These are phyloP conservation scores for Hypoxylon sp. DNA, from an alignment of 2,329 filamentous ascomycete genomes.

Conservation along the genomic window DNA sequence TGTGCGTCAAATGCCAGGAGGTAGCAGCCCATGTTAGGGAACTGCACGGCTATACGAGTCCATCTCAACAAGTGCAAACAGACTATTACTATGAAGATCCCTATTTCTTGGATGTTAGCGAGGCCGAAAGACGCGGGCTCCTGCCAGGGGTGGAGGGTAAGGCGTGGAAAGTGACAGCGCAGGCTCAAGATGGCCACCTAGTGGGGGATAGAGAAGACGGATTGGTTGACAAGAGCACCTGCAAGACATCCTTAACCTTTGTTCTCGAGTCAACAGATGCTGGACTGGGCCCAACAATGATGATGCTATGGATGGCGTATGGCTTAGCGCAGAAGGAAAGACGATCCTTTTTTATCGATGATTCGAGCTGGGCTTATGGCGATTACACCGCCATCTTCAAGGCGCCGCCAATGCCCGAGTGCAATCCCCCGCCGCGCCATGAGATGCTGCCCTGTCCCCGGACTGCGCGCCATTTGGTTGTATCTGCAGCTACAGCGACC, in stretches of 20 bases:
- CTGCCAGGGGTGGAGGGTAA: slow-evolving; percentile 58
- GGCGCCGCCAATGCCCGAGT: slow-evolving; percentile 69
- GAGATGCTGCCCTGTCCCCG: slow-evolving; percentile 84
- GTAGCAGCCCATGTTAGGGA: slow-evolving; percentile 67
- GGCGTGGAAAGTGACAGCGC: slow-evolving; percentile 50
- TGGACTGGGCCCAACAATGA: slow-evolving; percentile 78
- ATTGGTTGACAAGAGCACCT: slow-evolving; percentile 63
- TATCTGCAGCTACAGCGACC: slow-evolving; percentile 72
- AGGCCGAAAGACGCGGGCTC: slow-evolving; percentile 72
- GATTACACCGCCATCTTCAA: slow-evolving; percentile 77
- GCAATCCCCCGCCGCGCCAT: slow-evolving; percentile 75
- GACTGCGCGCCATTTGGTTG: slow-evolving; percentile 76
- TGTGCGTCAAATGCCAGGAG: slow-evolving; percentile 73
- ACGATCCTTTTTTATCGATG: slow-evolving; percentile 83
- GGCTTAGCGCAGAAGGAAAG: slow-evolving; percentile 78
- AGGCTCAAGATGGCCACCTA: slow-evolving; percentile 47
- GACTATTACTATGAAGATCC: slow-evolving; percentile 70
- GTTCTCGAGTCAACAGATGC: slow-evolving; percentile 78
- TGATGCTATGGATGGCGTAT: slow-evolving; percentile 86
- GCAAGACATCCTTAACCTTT: slow-evolving; percentile 77
- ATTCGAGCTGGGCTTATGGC: slow-evolving; percentile 84
- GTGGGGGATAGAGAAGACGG: slow-evolving; percentile 58
- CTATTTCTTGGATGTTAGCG: slow-evolving; percentile 77
- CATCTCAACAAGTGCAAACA: slow-evolving; percentile 56
- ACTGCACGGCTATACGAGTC: slow-evolving; percentile 53